These are phyloP conservation scores for Gyromitra esculenta DNA, from an alignment of 2,329 filamentous ascomycete species.

Conservation along the genomic window DNA sequence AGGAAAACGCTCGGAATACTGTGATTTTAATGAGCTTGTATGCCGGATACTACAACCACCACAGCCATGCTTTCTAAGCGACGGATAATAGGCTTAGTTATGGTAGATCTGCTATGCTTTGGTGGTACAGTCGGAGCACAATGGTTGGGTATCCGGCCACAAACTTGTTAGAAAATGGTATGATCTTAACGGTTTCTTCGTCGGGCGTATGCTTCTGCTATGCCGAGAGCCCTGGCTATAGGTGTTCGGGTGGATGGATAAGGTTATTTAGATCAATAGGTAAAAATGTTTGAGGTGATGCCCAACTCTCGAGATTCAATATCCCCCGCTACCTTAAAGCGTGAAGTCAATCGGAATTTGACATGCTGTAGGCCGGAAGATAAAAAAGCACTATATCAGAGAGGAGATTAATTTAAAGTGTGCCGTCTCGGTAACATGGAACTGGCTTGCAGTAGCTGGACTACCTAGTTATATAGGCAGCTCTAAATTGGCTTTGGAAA, in stretches of 20 bases:
- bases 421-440: neutral
- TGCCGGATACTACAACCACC: too few relatives aligned
- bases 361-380: neutral
- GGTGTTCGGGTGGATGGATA: neutral
- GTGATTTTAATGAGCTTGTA: too few relatives aligned
- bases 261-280: slow-evolving; percentile 6
- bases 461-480: slow-evolving; percentile 1
- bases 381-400: neutral
- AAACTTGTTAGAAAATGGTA: too few relatives aligned
- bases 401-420: slow-evolving; percentile 15
- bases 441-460: neutral
- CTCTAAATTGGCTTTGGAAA: neutral
- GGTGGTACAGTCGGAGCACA: too few relatives aligned
- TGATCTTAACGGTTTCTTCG: too few relatives aligned
- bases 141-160: too few relatives aligned
- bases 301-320: slow-evolving; percentile 13
- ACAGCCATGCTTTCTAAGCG: too few relatives aligned
- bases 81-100: too few relatives aligned
- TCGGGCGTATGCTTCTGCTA: neutral
- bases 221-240: neutral
- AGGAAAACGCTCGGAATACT: too few relatives aligned
- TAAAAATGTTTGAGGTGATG: neutral
- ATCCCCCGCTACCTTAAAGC: neutral
- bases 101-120: too few relatives aligned
- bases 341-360: slow-evolving; percentile 16